A percentile compares a stretch with the other conserved stretches of the same genome.
Evolutionary conservation across 106 monocot species (phyloP).

Genomic region (Cymbidium sinense): DNA sequence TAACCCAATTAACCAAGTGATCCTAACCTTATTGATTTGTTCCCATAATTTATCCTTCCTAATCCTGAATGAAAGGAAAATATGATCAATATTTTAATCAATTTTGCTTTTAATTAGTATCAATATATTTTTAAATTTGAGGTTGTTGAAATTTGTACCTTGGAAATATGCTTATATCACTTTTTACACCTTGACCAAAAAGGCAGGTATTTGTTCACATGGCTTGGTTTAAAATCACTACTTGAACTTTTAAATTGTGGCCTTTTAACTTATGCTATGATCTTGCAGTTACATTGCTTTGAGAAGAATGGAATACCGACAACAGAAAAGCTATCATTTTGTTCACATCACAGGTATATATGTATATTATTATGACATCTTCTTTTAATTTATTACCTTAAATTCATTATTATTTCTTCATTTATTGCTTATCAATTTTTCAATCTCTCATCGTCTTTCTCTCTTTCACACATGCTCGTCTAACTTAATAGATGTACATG

Average conservation of each 20-base stretch:
- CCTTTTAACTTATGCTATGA: background rate
- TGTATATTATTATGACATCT: background rate
- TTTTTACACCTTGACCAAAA: background rate
- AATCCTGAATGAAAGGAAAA: too few species aligned
- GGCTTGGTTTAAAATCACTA: background rate
- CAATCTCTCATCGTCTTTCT: too few species aligned
- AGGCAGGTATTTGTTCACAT: background rate
- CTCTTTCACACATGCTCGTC: background rate
- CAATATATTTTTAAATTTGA: background rate
- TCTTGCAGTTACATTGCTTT: conserved; percentile 66
- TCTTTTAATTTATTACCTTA: background rate
- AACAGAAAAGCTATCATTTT: conserved; percentile 85
- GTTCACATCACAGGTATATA: conserved; percentile 60
- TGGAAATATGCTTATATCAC: background rate
- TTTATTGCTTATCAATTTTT: too few species aligned
- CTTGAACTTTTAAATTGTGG: background rate
- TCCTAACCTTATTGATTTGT: too few species aligned
- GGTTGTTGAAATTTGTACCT: background rate
- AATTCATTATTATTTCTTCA: too few species aligned
- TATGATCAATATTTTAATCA: background rate
- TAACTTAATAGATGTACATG: background rate
- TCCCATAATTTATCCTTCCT: too few species aligned
- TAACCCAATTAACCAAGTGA: too few species aligned
- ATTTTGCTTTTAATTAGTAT: background rate
- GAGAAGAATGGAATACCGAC: conserved; percentile 79